phyloP scores from a whole-genome alignment of 805 yeast genomes.

The Deakozyma indianensis region DNA sequence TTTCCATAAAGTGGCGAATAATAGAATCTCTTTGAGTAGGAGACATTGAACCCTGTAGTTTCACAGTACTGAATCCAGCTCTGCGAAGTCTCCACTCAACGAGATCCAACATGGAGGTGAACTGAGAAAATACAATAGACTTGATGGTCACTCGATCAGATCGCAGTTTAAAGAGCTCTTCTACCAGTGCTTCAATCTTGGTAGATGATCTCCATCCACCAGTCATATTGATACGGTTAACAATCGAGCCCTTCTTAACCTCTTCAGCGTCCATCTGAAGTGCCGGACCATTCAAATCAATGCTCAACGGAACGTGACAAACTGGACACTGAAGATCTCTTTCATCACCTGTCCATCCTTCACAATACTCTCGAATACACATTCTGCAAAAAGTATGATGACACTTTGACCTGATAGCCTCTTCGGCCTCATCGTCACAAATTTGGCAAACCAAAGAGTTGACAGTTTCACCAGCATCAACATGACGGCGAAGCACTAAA shows the following conservation, averaged over 20 bases:
- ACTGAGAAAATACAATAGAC: conserved; percentile 93
- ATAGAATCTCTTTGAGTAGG: conserved; percentile 91
- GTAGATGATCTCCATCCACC: conserved; percentile 93
- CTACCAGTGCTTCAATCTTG: conserved; percentile 90
- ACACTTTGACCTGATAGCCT: conserved; percentile 87
- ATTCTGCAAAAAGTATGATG: conserved; percentile 88
- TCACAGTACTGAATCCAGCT: conserved; percentile 91
- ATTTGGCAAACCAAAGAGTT: conserved; percentile 70
- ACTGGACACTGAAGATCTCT: conserved; percentile 76
- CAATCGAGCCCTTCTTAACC: conserved; percentile 50
- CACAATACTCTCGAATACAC: conserved; percentile 83
- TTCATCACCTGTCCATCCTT: conserved; percentile 46
- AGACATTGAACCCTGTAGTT: conserved; percentile 92
- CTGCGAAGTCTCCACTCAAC: conserved; percentile 91
- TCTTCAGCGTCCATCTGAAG: conserved; percentile 44
- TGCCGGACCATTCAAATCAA: conserved; percentile 80
- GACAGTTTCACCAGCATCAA: conserved; percentile 23
- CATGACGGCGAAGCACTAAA: conserved; percentile 57
- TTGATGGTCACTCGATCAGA: conserved; percentile 82
- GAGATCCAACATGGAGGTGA: conserved; percentile 89
- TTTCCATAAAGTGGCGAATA: conserved; percentile 83
- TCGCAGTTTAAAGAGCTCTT: conserved; percentile 75
- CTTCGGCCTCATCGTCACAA: conserved; percentile 98
- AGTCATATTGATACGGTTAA: conserved; percentile 68
- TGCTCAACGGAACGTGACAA: conserved; percentile 85